A percentile compares a stretch with the other conserved stretches of the same genome.
Evolutionary conservation across 208 protist genomes (phyloP).

Genomic region (Acanthamoeba lenticulata): DNA sequence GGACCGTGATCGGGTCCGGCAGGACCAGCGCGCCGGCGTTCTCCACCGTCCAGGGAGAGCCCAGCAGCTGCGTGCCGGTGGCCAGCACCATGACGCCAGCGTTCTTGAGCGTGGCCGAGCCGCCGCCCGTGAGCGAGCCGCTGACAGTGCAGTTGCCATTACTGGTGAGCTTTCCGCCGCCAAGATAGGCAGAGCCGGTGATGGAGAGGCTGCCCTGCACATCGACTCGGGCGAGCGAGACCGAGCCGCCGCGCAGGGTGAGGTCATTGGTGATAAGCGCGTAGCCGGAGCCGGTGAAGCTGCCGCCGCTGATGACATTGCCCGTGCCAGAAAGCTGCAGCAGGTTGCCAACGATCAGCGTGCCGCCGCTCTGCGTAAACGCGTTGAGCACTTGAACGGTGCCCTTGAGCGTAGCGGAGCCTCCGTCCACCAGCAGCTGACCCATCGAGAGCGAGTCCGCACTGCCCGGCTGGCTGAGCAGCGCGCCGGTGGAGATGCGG

Average conservation of each 20-base stretch:
- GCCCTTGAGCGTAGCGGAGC: neutral
- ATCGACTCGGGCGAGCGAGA: neutral
- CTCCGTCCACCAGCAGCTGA: neutral
- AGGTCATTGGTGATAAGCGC: neutral
- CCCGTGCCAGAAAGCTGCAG: neutral
- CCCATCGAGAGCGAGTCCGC: neutral
- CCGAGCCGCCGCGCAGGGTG: neutral
- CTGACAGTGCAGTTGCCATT: slow-evolving; percentile 29
- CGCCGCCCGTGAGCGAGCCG: neutral
- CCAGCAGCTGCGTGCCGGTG: neutral
- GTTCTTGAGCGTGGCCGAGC: slow-evolving; percentile 38
- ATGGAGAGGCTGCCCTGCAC: neutral
- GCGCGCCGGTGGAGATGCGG: neutral
- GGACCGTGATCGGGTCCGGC: neutral
- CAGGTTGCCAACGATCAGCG: neutral
- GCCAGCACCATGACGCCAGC: neutral
- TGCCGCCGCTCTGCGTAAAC: neutral
- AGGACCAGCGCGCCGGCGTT: slow-evolving; percentile 6
- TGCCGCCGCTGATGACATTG: neutral
- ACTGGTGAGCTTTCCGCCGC: neutral
- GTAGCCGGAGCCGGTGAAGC: neutral
- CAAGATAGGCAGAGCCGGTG: neutral
- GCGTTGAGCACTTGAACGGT: neutral
- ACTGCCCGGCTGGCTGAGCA: neutral
- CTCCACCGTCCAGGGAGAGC: neutral